Percentiles rank a stretch among this genome's conserved stretches.
These are phyloP conservation scores for Magnolia kwangsiensis DNA, from an alignment of 164 flowering plant genomes.

Conservation along the genomic window DNA sequence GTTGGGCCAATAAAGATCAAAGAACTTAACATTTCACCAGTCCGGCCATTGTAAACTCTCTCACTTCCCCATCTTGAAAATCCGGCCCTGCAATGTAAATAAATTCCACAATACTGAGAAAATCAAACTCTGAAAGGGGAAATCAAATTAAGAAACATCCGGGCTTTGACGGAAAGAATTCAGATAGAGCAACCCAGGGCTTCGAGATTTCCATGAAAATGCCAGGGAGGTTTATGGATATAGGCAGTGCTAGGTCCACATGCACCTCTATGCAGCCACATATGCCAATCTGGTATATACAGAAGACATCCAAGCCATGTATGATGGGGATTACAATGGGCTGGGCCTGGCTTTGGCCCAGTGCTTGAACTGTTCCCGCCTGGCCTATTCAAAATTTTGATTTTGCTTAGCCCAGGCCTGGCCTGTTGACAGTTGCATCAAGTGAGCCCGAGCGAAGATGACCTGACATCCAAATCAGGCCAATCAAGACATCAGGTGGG, in stretches of 20 bases:
- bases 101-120: background rate
- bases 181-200: no score
- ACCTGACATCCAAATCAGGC: no score
- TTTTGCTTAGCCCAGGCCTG: no score
- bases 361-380: no score
- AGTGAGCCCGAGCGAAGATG: no score
- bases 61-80: constrained; percentile 86
- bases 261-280: background rate
- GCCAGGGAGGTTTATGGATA: background rate
- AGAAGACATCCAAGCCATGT: no score
- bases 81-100: constrained; percentile 56
- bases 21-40: constrained; percentile 60
- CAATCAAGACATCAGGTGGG: no score
- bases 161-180: background rate
- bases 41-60: constrained; percentile 70
- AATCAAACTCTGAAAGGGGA: background rate
- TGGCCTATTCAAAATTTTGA: no score
- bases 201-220: background rate
- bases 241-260: background rate
- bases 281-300: background rate
- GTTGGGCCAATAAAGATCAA: constrained; percentile 85
- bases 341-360: no score
- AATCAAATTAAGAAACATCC: background rate
- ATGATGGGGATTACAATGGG: no score
- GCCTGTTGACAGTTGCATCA: no score